phyloP scores from a whole-genome alignment of 1,284 basidiomycete species.

The Hypsizygus ulmarius region DNA sequence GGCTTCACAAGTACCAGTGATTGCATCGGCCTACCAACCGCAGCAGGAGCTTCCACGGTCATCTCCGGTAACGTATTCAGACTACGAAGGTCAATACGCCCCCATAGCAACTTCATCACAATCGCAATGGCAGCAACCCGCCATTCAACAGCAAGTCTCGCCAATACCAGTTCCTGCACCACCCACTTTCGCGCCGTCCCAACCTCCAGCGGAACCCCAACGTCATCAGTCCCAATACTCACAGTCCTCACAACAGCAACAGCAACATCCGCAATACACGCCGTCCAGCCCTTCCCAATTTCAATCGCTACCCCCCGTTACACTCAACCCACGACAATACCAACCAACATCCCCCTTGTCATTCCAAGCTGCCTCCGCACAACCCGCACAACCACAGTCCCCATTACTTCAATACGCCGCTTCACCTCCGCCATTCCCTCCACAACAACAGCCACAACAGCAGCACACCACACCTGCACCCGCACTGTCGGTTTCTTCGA shows the following conservation, averaged over 20 bases:
- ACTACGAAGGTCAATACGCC: constrained; percentile 16
- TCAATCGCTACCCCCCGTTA: constrained; percentile 24
- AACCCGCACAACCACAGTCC: constrained; percentile 9
- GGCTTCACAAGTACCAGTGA: constrained; percentile 19
- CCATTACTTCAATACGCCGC: constrained; percentile 11
- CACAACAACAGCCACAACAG: constrained; percentile 20
- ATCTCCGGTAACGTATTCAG: constrained; percentile 8
- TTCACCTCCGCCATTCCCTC: constrained; percentile 19
- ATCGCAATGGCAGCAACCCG: constrained; percentile 23
- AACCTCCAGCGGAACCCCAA: constrained; percentile 15
- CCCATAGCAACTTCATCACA: constrained; percentile 11
- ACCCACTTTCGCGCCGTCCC: constrained; percentile 15
- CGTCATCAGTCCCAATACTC: constrained; percentile 19
- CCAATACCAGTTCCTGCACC: constrained; percentile 18
- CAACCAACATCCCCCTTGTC: constrained; percentile 19
- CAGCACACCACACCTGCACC: constrained; percentile 7
- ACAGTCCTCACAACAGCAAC: constrained; percentile 9
- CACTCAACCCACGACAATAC: constrained; percentile 18
- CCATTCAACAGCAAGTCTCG: constrained; percentile 16
- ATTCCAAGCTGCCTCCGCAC: constrained; percentile 9
- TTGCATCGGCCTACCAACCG: constrained; percentile 16
- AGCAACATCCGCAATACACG: constrained; percentile 8
- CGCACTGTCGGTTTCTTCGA: constrained; percentile 10
- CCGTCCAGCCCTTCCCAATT: constrained; percentile 4
- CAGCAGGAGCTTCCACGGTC: constrained; percentile 11